Percentiles rank a stretch among this genome's conserved stretches.
Conservation (phyloP, 1,284 basidiomycete genomes). For the Mycena sp. region DNA sequence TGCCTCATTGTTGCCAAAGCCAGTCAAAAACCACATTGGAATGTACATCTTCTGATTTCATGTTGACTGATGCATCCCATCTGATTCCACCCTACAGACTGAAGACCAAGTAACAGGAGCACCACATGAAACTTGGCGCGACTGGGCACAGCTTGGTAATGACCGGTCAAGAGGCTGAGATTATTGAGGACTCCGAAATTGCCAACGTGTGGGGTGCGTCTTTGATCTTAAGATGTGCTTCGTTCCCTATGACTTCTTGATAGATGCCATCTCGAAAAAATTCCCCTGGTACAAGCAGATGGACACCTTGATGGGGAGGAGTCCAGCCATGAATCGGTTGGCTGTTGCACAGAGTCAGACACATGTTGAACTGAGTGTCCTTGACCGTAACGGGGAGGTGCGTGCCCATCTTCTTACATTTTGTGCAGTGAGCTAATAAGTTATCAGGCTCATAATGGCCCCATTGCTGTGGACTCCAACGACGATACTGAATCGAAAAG, state of each 20-base stretch:
- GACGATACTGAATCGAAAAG: too few relatives aligned
- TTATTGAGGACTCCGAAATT: constrained; percentile 13
- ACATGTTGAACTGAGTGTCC: constrained; percentile 24
- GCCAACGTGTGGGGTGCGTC: constrained; percentile 25
- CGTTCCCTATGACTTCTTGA: not conserved
- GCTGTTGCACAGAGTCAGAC: constrained; percentile 25
- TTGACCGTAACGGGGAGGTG: constrained; percentile 5
- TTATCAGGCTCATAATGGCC: not conserved
- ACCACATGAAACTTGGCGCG: not conserved
- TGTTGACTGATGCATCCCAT: too few relatives aligned
- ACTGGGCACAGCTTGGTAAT: not conserved
- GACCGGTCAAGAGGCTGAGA: constrained; percentile 2
- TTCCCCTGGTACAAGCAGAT: constrained; percentile 34
- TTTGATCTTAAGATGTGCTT: not conserved
- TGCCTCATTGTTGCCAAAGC: too few relatives aligned
- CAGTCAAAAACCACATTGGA: too few relatives aligned
- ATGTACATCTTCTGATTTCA: too few relatives aligned
- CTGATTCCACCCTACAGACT: too few relatives aligned
- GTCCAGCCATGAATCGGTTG: constrained; percentile 18
- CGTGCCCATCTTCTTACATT: not conserved
- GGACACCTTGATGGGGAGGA: constrained; percentile 24
- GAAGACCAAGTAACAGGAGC: not conserved
- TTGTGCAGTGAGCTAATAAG: not conserved
- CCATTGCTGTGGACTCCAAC: not conserved
- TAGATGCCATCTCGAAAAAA: constrained; percentile 25